Evolutionary conservation across 2,329 filamentous ascomycete genomes (phyloP).

Genomic region (Myriosclerotinia duriaeana): DNA sequence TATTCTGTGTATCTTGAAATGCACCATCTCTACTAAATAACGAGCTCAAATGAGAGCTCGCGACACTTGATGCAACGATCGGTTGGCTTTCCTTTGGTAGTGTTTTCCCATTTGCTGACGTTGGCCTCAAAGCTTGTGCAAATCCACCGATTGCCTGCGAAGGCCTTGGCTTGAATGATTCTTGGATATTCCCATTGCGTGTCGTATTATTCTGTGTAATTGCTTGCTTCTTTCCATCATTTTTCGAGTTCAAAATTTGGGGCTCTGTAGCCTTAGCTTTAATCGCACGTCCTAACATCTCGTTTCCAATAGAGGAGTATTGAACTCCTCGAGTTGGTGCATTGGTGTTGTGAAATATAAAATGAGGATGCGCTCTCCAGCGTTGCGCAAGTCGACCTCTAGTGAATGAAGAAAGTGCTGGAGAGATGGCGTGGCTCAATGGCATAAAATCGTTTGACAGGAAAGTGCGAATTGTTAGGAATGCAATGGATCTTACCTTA

Average conservation of each 20-base stretch:
- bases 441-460: conserved; percentile 38
- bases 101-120: conserved; percentile 32
- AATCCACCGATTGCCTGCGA: conserved; percentile 41
- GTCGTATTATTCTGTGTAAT: conserved; percentile 60
- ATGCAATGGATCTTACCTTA: conserved; percentile 24
- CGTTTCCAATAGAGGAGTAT: conserved; percentile 39
- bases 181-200: conserved; percentile 49
- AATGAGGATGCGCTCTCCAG: conserved; percentile 34
- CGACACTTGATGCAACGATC: conserved; percentile 21
- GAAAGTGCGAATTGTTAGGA: conserved; percentile 23
- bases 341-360: conserved; percentile 29
- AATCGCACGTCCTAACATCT: conserved; percentile 41
- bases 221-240: conserved; percentile 48
- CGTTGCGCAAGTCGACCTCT: conserved; percentile 35
- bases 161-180: conserved; percentile 49
- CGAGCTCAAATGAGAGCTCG: conserved; percentile 47
- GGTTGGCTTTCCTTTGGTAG: conserved; percentile 10
- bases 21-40: conserved; percentile 47
- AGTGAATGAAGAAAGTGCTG: conserved; percentile 35
- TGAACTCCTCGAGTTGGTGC: conserved; percentile 24
- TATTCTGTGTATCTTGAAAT: conserved; percentile 47
- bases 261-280: conserved; percentile 28
- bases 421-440: conserved; percentile 33
- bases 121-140: conserved; percentile 33
- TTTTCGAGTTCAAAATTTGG: conserved; percentile 31